phyloP scores from a whole-genome alignment of 2,329 filamentous ascomycete genomes.

The Fusarium staphyleae region DNA sequence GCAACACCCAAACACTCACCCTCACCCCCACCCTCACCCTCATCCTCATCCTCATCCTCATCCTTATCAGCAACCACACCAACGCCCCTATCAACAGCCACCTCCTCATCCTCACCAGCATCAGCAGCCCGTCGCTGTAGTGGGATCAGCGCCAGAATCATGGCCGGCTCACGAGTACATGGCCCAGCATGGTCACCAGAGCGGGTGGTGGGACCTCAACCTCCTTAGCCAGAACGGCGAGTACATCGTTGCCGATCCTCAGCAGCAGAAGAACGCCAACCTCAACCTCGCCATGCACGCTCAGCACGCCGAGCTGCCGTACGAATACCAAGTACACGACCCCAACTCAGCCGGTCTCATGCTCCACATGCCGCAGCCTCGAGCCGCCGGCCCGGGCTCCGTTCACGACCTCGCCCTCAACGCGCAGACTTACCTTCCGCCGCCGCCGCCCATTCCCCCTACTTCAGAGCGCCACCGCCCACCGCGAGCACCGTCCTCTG shows the following conservation, averaged over 20 bases:
- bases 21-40: constrained; percentile 11
- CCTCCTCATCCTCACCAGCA: constrained; percentile 30
- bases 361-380: constrained; percentile 63
- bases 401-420: constrained; percentile 46
- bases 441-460: constrained; percentile 43
- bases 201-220: constrained; percentile 46
- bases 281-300: constrained; percentile 52
- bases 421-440: constrained; percentile 47
- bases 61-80: constrained; percentile 2
- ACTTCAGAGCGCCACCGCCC: constrained; percentile 52
- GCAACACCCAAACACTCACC: constrained; percentile 35
- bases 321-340: constrained; percentile 49
- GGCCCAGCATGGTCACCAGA: constrained; percentile 33
- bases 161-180: constrained; percentile 43
- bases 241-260: constrained; percentile 36
- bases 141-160: constrained; percentile 27
- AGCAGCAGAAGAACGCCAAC: constrained; percentile 48
- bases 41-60: constrained; percentile 30
- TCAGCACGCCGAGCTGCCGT: constrained; percentile 51
- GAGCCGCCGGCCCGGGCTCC: constrained; percentile 45
- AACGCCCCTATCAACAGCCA: constrained; percentile 13
- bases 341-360: constrained; percentile 53
- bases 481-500: constrained; percentile 62
- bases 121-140: constrained; percentile 28
- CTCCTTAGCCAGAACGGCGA: constrained; percentile 42